These are phyloP conservation scores for Plicaturopsis crispa DNA, from an alignment of 768 basidiomycete genomes.

Conservation along the genomic window DNA sequence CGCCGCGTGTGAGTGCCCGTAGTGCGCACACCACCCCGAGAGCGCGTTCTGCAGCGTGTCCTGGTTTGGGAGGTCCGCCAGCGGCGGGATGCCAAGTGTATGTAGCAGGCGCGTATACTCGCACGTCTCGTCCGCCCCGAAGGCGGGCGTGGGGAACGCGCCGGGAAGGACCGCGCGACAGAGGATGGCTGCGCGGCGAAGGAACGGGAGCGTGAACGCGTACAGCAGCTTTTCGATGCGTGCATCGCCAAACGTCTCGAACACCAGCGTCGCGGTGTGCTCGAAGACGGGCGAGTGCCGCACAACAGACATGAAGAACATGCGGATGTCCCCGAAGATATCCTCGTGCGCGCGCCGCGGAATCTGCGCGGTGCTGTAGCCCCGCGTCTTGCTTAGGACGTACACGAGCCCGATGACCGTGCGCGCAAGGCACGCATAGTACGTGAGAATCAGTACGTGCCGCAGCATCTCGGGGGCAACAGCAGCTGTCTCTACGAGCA, in stretches of 20 bases:
- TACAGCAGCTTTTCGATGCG: conserved; percentile 83
- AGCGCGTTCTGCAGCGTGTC: conserved; percentile 87
- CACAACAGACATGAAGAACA: conserved; percentile 88
- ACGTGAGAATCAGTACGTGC: conserved; percentile 81
- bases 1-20: conserved; percentile 72
- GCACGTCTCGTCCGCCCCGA: conserved; percentile 32
- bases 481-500: conserved; percentile 85
- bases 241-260: conserved; percentile 76
- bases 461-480: conserved; percentile 86
- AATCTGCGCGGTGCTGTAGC: conserved; percentile 37
- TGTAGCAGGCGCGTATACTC: conserved; percentile 78
- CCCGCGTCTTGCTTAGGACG: conserved; percentile 66
- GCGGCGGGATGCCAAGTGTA: conserved; percentile 71
- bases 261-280: conserved; percentile 72
- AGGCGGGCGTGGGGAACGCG: conserved; percentile 47
- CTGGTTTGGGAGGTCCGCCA: conserved; percentile 73
- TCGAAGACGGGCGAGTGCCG: conserved; percentile 85
- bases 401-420: conserved; percentile 83
- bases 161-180: conserved; percentile 67
- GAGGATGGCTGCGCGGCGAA: conserved; percentile 81
- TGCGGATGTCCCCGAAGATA: conserved; percentile 77
- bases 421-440: conserved; percentile 86
- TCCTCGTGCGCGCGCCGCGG: conserved; percentile 49
- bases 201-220: conserved; percentile 84
- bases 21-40: conserved; percentile 86